phyloP scores from a whole-genome alignment of 2,329 filamentous ascomycete genomes.

The Coniochaeta sp. region DNA sequence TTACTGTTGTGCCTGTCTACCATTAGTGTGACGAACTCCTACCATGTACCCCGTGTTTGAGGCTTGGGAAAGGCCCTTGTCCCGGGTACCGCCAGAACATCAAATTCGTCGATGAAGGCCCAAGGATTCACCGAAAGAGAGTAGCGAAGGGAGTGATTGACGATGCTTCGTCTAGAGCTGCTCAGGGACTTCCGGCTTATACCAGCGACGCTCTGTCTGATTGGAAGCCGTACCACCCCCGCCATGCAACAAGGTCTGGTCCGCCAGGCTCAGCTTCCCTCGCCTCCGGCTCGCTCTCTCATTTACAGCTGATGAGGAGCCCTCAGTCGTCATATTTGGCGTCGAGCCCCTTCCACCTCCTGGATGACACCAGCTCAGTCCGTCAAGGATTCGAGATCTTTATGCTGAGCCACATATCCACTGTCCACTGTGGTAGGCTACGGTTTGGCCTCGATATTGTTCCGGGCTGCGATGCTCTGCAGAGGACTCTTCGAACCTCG shows the following conservation, averaged over 20 bases:
- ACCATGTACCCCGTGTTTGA: conserved; percentile 1
- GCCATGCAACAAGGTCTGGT: not conserved
- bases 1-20: not conserved
- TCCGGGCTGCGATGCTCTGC: not conserved
- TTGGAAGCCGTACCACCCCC: not conserved
- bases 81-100: not conserved
- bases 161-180: not conserved
- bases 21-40: not conserved
- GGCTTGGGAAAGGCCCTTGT: conserved; percentile 2
- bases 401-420: conserved; percentile 1
- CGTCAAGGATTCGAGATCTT: not conserved
- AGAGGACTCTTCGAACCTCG: not conserved
- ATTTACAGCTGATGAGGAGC: not conserved
- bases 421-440: conserved; percentile 1
- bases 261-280: not conserved
- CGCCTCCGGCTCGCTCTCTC: not conserved
- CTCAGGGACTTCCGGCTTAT: not conserved
- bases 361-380: not conserved
- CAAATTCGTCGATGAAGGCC: not conserved
- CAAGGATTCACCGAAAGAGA: not conserved
- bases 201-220: not conserved
- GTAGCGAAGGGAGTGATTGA: too few relatives aligned
- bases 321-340: not conserved
- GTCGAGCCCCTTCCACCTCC: not conserved
- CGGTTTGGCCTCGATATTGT: not conserved